Conservation (phyloP, 306 rosid species). For the Ziziphus jujuba region DNA sequence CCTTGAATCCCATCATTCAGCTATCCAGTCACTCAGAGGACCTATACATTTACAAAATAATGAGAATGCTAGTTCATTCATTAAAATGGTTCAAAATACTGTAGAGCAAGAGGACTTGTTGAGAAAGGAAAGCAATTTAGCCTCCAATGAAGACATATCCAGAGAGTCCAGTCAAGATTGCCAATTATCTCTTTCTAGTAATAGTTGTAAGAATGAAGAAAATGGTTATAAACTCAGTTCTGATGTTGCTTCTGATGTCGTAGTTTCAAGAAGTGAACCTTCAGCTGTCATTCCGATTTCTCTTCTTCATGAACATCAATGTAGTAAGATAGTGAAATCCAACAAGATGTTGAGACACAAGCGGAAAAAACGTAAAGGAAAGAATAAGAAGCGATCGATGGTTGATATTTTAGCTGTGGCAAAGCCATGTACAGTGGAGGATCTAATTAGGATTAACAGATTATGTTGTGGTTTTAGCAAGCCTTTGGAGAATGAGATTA, state of each 20-base stretch:
- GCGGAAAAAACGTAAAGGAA: slow-evolving; percentile 34
- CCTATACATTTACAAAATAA: slow-evolving; percentile 17
- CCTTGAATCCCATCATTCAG: slow-evolving; percentile 24
- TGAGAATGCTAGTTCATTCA: slow-evolving; percentile 18
- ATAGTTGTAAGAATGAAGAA: slow-evolving; percentile 26
- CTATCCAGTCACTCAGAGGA: slow-evolving; percentile 29
- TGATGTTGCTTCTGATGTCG: slow-evolving; percentile 21
- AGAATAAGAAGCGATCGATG: slow-evolving; percentile 51
- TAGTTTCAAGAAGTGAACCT: slow-evolving; percentile 23
- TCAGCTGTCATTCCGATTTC: slow-evolving; percentile 13
- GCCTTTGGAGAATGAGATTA: slow-evolving; percentile 27
- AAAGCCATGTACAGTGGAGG: slow-evolving; percentile 39
- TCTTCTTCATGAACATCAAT: slow-evolving; percentile 5
- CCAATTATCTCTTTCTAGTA: slow-evolving; percentile 22
- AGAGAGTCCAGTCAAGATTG: slow-evolving; percentile 26
- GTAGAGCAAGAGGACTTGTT: slow-evolving; percentile 11
- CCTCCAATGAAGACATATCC: slow-evolving; percentile 26
- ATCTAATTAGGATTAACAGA: slow-evolving; percentile 34
- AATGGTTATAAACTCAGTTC: slow-evolving; percentile 11
- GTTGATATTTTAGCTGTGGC: slow-evolving; percentile 50
- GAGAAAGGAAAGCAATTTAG: slow-evolving; percentile 21
- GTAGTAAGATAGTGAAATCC: slow-evolving; percentile 7
- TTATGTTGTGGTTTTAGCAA: slow-evolving; percentile 20
- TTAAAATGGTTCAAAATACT: slow-evolving; percentile 10
- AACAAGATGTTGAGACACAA: slow-evolving; percentile 26